phyloP scores from a whole-genome alignment of 2,329 filamentous ascomycete species.

The Thielaviopsis musarum region DNA sequence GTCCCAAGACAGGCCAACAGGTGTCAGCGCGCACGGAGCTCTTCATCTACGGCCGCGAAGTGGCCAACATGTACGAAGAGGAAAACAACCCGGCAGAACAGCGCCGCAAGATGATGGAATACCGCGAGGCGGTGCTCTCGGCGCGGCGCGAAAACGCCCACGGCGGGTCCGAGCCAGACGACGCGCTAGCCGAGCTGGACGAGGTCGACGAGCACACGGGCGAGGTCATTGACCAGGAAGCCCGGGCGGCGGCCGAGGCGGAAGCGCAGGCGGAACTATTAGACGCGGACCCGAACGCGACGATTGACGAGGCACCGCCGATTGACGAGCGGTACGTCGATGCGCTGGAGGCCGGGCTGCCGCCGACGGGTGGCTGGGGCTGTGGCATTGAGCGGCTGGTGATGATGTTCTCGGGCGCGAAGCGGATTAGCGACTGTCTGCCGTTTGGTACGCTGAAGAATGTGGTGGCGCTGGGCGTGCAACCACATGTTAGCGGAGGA shows the following conservation, averaged over 20 bases:
- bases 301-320: constrained; percentile 23
- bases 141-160: constrained; percentile 17
- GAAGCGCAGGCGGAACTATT: constrained; percentile 23
- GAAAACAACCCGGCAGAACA: constrained; percentile 88
- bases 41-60: constrained; percentile 63
- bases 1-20: constrained; percentile 48
- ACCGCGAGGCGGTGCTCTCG: constrained; percentile 20
- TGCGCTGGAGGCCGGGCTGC: constrained; percentile 73
- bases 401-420: constrained; percentile 72
- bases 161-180: constrained; percentile 15
- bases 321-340: constrained; percentile 70
- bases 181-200: constrained; percentile 12
- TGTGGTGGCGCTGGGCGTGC: constrained; percentile 31
- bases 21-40: constrained; percentile 74
- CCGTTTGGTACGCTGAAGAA: constrained; percentile 74
- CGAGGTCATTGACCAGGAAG: constrained; percentile 10
- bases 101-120: constrained; percentile 57
- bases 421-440: constrained; percentile 70
- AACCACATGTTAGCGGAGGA: constrained; percentile 12
- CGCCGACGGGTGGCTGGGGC: constrained; percentile 95
- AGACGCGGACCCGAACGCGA: constrained; percentile 17
- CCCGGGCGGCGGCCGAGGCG: constrained; percentile 16
- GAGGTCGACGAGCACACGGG: constrained; percentile 23
- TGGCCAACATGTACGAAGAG: constrained; percentile 96
- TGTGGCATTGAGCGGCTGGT: constrained; percentile 80